Evolutionary conservation across 2,329 filamentous ascomycete genomes (phyloP).

Genomic region (Colletotrichum lini): DNA sequence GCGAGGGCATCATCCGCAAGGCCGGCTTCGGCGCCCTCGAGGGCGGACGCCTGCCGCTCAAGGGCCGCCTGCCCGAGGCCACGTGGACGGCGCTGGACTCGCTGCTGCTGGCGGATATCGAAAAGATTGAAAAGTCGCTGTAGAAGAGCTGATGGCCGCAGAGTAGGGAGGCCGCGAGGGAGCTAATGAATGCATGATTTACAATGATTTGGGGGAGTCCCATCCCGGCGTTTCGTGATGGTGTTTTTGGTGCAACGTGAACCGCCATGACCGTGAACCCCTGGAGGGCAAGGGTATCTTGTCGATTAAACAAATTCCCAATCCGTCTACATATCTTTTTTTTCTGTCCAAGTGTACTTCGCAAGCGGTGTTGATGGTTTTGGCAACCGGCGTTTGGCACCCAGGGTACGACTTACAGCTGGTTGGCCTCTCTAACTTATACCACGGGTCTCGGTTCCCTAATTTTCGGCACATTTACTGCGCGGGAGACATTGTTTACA

Average conservation of each 20-base stretch:
- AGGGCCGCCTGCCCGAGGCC: slow-evolving; percentile 67
- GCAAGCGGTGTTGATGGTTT: too few species aligned
- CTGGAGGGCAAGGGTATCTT: too few species aligned
- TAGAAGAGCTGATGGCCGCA: background rate
- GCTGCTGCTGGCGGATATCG: slow-evolving; percentile 39
- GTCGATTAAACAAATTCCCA: too few species aligned
- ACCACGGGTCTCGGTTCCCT: too few species aligned
- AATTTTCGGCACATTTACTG: too few species aligned
- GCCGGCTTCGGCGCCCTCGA: slow-evolving; percentile 71
- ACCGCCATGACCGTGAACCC: too few species aligned
- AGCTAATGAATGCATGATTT: slow-evolving; percentile 21
- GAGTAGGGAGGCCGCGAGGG: background rate
- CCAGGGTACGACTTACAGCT: too few species aligned
- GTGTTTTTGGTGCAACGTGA: background rate
- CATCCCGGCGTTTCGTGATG: background rate
- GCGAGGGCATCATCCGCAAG: slow-evolving; percentile 71
- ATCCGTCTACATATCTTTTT: too few species aligned
- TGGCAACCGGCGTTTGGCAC: too few species aligned
- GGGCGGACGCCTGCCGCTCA: slow-evolving; percentile 71
- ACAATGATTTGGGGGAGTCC: background rate
- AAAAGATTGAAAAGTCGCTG: slow-evolving; percentile 41
- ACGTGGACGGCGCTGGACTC: slow-evolving; percentile 56
- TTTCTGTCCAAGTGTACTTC: too few species aligned
- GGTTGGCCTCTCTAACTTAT: too few species aligned
- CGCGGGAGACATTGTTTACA: too few species aligned